Percentiles rank a stretch among this genome's conserved stretches.
Evolutionary conservation across 129 eudicot species (phyloP).

Genomic region (Flaveria robusta): DNA sequence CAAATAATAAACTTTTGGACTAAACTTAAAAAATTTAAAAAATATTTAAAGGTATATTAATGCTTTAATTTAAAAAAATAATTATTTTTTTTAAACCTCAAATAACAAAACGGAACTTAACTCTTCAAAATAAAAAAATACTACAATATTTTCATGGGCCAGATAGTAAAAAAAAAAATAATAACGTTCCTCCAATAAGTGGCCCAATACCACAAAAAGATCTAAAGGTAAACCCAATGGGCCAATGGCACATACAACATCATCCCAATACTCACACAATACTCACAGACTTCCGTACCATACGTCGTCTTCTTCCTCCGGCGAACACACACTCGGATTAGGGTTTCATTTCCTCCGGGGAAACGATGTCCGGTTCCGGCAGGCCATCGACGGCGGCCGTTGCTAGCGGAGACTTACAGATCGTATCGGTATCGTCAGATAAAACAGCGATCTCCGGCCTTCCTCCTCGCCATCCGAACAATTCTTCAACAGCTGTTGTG

Average conservation of each 20-base stretch:
- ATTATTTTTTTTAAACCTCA: too few species aligned
- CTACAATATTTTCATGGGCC: too few species aligned
- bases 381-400: constrained; percentile 34
- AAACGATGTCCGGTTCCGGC: constrained; percentile 47
- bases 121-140: too few species aligned
- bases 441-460: constrained; percentile 39
- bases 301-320: constrained; percentile 21
- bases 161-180: too few species aligned
- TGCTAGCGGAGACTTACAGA: constrained; percentile 56
- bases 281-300: not conserved
- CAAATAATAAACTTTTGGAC: too few species aligned
- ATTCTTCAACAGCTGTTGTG: constrained; percentile 66
- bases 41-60: too few species aligned
- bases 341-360: not conserved
- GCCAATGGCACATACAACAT: constrained; percentile 14
- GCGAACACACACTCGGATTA: constrained; percentile 15
- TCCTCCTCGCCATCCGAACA: constrained; percentile 67
- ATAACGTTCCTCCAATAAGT: too few species aligned
- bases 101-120: too few species aligned
- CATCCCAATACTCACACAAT: not conserved
- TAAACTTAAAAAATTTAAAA: too few species aligned
- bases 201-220: too few species aligned
- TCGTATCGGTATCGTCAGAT: constrained; percentile 57
- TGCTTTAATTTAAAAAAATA: too few species aligned
- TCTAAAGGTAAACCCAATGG: constrained; percentile 6